Evolutionary conservation across 1,284 basidiomycete species (phyloP).

Genomic region (Ceratorhiza oryzae-sativae): DNA sequence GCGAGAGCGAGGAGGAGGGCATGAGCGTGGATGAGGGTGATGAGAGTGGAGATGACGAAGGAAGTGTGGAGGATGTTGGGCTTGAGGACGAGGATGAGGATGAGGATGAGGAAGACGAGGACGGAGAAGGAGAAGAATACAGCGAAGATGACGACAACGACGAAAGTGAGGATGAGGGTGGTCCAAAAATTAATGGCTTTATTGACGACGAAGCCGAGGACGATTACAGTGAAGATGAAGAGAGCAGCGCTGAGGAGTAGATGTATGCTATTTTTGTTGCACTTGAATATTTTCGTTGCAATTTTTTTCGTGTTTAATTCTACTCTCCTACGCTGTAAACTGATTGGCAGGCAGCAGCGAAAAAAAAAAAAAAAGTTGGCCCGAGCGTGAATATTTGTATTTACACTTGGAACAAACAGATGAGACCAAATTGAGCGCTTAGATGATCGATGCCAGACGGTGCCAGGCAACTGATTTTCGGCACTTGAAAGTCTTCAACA

Average conservation of each 20-base stretch:
- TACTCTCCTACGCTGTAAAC: no score
- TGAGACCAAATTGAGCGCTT: conserved; percentile 26
- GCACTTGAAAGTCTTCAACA: conserved; percentile 21
- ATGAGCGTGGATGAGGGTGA: conserved; percentile 50
- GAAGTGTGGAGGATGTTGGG: conserved; percentile 69
- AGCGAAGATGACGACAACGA: conserved; percentile 56
- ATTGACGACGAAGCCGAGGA: conserved; percentile 50
- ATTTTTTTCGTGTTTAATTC: not conserved
- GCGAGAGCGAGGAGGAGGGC: conserved; percentile 52
- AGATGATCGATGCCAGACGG: conserved; percentile 22
- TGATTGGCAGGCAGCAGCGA: no score
- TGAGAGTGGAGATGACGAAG: conserved; percentile 55
- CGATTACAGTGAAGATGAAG: conserved; percentile 51
- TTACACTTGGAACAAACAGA: conserved; percentile 14
- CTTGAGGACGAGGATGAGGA: conserved; percentile 66
- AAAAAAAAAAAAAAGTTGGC: not conserved
- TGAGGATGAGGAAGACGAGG: conserved; percentile 59
- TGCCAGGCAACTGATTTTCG: conserved; percentile 26
- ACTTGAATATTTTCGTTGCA: conserved; percentile 25
- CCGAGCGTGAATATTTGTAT: not conserved
- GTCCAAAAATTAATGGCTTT: conserved; percentile 59
- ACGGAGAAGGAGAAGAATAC: conserved; percentile 58
- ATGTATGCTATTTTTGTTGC: conserved; percentile 27
- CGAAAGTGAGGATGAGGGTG: conserved; percentile 61
- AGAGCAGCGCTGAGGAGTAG: conserved; percentile 43